A percentile compares a stretch with the other conserved stretches of the same genome.
Conservation (phyloP, 768 basidiomycete genomes). For the Obba rivulosa region DNA sequence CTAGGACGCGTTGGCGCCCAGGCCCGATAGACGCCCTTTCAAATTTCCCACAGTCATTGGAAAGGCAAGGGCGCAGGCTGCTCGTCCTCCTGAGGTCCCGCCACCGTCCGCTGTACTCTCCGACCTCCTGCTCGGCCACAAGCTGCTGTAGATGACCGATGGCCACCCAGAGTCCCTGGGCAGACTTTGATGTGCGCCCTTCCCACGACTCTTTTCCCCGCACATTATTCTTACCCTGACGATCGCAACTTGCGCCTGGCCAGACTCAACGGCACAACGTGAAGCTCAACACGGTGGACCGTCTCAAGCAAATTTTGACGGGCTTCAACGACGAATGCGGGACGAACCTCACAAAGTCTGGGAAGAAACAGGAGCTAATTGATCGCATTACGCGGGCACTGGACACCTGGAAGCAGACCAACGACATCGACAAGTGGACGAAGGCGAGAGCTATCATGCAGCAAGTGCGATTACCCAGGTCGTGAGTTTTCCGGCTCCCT, state of each 20-base stretch:
- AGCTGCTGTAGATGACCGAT: slow-evolving; percentile 28
- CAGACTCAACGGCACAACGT: slow-evolving; percentile 68
- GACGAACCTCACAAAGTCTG: slow-evolving; percentile 63
- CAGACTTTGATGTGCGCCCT: slow-evolving; percentile 65
- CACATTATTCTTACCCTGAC: background rate
- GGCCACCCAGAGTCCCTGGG: slow-evolving; percentile 60
- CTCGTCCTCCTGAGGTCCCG: slow-evolving; percentile 2
- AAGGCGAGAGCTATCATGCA: slow-evolving; percentile 63
- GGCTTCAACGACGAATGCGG: slow-evolving; percentile 77
- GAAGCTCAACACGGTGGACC: slow-evolving; percentile 78
- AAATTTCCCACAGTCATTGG: slow-evolving; percentile 3
- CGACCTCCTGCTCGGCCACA: background rate
- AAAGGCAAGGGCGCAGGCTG: slow-evolving; percentile 3
- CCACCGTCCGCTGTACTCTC: background rate
- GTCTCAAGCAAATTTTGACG: slow-evolving; percentile 73
- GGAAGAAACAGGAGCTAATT: slow-evolving; percentile 85
- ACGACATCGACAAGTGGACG: slow-evolving; percentile 59
- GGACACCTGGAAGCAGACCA: slow-evolving; percentile 53
- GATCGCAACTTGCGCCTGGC: slow-evolving; percentile 9
- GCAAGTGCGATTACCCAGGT: slow-evolving; percentile 60
- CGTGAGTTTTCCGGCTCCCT: slow-evolving; percentile 42
- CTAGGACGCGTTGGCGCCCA: background rate
- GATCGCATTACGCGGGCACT: slow-evolving; percentile 61
- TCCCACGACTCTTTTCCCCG: slow-evolving; percentile 2
- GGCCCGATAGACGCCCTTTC: background rate